Conservation (phyloP, 106 monocot genomes). For the Dioscorea zingiberensis region DNA sequence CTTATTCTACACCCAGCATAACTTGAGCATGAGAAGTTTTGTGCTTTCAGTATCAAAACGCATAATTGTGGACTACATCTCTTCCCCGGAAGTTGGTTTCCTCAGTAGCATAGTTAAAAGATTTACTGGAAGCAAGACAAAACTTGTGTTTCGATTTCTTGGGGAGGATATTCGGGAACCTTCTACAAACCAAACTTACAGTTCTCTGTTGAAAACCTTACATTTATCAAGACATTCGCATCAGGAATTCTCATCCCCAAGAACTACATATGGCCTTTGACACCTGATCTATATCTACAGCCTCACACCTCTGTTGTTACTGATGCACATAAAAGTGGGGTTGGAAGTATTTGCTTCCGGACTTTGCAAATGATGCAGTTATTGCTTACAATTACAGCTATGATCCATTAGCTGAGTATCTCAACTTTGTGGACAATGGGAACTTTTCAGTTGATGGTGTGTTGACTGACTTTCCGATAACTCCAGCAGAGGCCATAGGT, state of each 20-base stretch:
- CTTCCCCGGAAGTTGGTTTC: constrained; percentile 75
- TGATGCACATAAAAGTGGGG: constrained; percentile 72
- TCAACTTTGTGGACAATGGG: constrained; percentile 59
- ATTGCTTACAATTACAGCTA: constrained; percentile 84
- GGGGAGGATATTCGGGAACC: constrained; percentile 36
- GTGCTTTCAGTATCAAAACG: constrained; percentile 34
- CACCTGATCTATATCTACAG: constrained; percentile 45
- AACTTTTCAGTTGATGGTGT: constrained; percentile 90
- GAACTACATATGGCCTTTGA: constrained; percentile 74
- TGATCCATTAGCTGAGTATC: constrained; percentile 63
- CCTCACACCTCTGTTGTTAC: constrained; percentile 50
- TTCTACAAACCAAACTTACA: constrained; percentile 72
- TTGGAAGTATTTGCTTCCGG: constrained; percentile 76
- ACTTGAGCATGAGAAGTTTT: constrained; percentile 43
- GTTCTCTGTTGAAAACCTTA: constrained; percentile 64
- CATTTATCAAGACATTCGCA: constrained; percentile 76
- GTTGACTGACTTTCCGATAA: constrained; percentile 67
- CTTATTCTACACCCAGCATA: constrained; percentile 50
- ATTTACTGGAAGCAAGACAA: constrained; percentile 37
- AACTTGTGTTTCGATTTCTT: constrained; percentile 74
- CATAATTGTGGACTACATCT: constrained; percentile 42
- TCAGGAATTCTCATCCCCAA: constrained; percentile 88
- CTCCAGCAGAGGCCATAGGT: constrained; percentile 84
- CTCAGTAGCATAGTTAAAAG: constrained; percentile 37
- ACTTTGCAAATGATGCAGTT: constrained; percentile 67